phyloP scores from a whole-genome alignment of 2,329 filamentous ascomycete genomes.

The Rhynchosporium graminicola region DNA sequence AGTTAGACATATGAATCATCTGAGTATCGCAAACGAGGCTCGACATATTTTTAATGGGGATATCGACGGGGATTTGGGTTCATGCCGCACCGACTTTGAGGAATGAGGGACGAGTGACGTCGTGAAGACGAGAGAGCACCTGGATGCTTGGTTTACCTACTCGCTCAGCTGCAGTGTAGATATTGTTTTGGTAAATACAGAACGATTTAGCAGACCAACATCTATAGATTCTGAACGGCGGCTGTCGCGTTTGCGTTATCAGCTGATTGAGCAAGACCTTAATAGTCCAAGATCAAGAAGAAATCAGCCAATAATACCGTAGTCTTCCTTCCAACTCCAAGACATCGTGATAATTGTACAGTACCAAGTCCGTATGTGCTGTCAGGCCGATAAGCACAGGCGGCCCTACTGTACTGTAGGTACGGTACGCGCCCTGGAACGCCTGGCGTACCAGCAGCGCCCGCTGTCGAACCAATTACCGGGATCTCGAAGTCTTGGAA shows the following conservation, averaged over 20 bases:
- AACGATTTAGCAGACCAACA: background rate
- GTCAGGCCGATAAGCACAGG: slow-evolving; percentile 13
- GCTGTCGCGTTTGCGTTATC: slow-evolving; percentile 1
- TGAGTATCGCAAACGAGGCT: slow-evolving; percentile 6
- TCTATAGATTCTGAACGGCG: background rate
- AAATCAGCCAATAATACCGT: background rate
- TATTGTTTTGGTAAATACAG: background rate
- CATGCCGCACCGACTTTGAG: background rate
- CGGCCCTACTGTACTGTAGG: background rate
- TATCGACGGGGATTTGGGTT: slow-evolving; percentile 2
- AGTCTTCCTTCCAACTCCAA: too few relatives aligned
- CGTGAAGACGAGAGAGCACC: background rate
- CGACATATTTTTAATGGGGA: background rate
- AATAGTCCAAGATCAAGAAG: background rate
- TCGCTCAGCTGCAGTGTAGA: slow-evolving; percentile 8
- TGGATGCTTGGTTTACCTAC: background rate
- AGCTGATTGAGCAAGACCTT: slow-evolving; percentile 16
- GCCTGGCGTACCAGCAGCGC: slow-evolving; percentile 34
- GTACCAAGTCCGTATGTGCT: background rate
- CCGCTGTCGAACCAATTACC: slow-evolving; percentile 31
- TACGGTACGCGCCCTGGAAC: slow-evolving; percentile 37
- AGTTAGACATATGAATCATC: background rate
- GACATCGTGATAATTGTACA: background rate
- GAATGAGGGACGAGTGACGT: slow-evolving; percentile 1
- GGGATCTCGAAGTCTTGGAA: slow-evolving; percentile 32